Conservation (phyloP, 805 yeast species). For the Debaryomyces prosopidis region DNA sequence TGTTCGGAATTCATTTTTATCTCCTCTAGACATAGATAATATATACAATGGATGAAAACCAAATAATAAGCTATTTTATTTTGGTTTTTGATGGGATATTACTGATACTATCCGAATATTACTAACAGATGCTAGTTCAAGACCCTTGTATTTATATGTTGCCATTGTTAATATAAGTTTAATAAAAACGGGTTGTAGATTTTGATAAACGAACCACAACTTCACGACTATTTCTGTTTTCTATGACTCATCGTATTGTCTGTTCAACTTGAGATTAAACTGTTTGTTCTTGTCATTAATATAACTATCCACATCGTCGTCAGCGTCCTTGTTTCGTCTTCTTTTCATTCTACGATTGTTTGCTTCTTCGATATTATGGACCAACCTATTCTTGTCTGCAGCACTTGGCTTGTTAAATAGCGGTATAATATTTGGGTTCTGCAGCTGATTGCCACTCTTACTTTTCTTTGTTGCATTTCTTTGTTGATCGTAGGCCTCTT, state of each 20-base stretch:
- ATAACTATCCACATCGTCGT: constrained; percentile 39
- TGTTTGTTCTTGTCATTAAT: constrained; percentile 74
- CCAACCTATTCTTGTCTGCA: constrained; percentile 5
- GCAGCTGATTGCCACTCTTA: constrained; percentile 15
- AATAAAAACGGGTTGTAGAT: no score
- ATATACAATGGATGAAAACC: no score
- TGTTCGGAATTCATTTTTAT: no score
- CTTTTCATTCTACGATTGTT: constrained; percentile 30
- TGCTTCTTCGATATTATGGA: constrained; percentile 4
- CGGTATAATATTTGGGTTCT: constrained; percentile 8
- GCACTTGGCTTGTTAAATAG: constrained; percentile 38
- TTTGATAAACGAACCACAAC: no score
- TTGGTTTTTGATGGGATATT: no score
- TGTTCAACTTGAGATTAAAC: constrained; percentile 65
- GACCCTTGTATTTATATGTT: no score
- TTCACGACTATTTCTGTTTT: no score
- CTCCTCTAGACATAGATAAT: no score
- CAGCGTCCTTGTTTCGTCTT: constrained; percentile 34
- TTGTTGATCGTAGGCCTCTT: constrained; percentile 43
- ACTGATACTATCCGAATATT: no score
- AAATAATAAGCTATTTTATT: no score
- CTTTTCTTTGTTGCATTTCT: constrained; percentile 28
- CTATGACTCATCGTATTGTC: constrained; percentile 44
- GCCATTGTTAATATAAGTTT: no score
- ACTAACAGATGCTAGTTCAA: no score